These are phyloP conservation scores for Septoria linicola DNA, from an alignment of 2,329 filamentous ascomycete species.

Conservation along the genomic window DNA sequence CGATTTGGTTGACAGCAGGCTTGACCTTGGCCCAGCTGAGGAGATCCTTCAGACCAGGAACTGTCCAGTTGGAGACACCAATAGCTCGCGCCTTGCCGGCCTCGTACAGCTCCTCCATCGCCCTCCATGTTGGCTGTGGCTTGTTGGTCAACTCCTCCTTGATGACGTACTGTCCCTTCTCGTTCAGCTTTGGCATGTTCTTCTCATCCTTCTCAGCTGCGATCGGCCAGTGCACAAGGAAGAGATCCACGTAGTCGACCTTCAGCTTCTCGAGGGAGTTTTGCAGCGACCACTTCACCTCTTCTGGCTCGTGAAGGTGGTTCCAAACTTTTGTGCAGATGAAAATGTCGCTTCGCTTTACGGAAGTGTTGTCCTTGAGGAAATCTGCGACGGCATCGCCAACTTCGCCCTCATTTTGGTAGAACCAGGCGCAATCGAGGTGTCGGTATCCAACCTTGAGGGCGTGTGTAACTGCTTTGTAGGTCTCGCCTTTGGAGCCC, in stretches of 20 bases:
- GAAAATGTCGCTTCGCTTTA: conserved; percentile 53
- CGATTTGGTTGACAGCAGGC: conserved; percentile 49
- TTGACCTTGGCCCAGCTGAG: conserved; percentile 45
- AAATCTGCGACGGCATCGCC: conserved; percentile 56
- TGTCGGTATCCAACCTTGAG: conserved; percentile 55
- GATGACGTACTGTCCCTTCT: conserved; percentile 60
- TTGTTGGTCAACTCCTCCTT: conserved; percentile 66
- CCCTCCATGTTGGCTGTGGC: conserved; percentile 62
- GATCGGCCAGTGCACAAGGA: conserved; percentile 47
- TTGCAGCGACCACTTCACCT: conserved; percentile 39
- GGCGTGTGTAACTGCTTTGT: conserved; percentile 53
- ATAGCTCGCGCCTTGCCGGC: conserved; percentile 56
- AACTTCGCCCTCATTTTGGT: conserved; percentile 55
- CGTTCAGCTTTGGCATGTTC: conserved; percentile 49
- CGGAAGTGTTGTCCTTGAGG: conserved; percentile 47
- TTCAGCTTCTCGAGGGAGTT: conserved; percentile 38
- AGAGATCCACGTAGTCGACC: conserved; percentile 40
- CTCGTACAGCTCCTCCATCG: conserved; percentile 59
- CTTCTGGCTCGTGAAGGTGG: conserved; percentile 47
- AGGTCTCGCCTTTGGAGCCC: conserved; percentile 59
- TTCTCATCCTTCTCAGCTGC: conserved; percentile 53
- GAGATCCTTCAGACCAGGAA: conserved; percentile 45
- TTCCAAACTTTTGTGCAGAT: conserved; percentile 56
- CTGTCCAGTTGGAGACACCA: conserved; percentile 55
- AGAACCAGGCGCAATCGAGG: conserved; percentile 58